These are phyloP conservation scores for Lophiostoma macrostomum DNA, from an alignment of 495 filamentous ascomycete genomes.

Conservation along the genomic window DNA sequence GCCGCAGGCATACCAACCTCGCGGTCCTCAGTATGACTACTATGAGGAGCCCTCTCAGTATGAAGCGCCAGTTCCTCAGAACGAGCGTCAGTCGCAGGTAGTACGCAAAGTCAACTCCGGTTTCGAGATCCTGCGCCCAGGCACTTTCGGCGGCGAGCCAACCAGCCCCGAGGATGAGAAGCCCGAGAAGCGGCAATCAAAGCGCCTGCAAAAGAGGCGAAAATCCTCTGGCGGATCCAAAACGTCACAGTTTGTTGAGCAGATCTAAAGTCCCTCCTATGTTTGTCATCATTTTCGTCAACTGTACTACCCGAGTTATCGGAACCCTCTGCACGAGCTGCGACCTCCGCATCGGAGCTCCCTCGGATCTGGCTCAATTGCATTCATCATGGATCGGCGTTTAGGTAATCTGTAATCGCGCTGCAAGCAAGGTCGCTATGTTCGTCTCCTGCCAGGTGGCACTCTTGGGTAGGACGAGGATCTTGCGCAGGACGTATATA, in stretches of 20 bases:
- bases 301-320: neutral
- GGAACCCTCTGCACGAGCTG: conserved; percentile 9
- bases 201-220: conserved; percentile 33
- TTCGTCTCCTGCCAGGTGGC: neutral
- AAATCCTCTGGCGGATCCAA: conserved; percentile 13
- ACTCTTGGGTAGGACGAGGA: too few species aligned
- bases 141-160: conserved; percentile 42
- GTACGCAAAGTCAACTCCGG: conserved; percentile 59
- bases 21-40: conserved; percentile 17
- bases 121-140: conserved; percentile 59
- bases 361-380: conserved; percentile 12
- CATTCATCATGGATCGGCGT: conserved; percentile 8
- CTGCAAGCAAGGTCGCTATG: neutral
- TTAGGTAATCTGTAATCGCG: neutral
- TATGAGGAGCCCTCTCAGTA: conserved; percentile 4
- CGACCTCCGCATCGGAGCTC: conserved; percentile 4
- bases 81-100: conserved; percentile 47
- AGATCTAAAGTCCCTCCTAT: conserved; percentile 16
- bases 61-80: conserved; percentile 28
- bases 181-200: conserved; percentile 39
- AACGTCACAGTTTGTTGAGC: conserved; percentile 25
- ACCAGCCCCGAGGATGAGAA: conserved; percentile 11
- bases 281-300: neutral
- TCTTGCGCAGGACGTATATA: too few species aligned
- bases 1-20: conserved; percentile 25